phyloP scores from a whole-genome alignment of 78 protist genomes.

The Diacronema lutheri region DNA sequence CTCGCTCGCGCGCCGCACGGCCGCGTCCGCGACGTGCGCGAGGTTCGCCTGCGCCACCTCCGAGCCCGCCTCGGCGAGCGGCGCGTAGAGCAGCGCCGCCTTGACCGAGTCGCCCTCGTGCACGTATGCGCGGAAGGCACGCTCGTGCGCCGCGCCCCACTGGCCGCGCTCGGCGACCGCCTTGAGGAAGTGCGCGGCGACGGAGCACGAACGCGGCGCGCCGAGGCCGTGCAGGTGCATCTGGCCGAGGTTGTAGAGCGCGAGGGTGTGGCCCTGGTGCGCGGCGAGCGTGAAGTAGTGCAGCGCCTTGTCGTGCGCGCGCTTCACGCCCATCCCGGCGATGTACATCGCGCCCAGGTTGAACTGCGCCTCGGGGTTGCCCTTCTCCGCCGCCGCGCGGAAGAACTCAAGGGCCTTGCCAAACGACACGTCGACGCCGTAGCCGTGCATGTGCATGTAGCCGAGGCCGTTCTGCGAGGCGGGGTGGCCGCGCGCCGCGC shows the following conservation, averaged over 20 bases:
- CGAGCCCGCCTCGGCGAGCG: conserved; percentile 72
- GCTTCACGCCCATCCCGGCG: conserved; percentile 30
- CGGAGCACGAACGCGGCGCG: conserved; percentile 35
- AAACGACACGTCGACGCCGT: neutral
- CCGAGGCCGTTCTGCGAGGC: conserved; percentile 52
- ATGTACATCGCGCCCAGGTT: conserved; percentile 56
- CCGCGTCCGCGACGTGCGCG: conserved; percentile 67
- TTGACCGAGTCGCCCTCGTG: conserved; percentile 49
- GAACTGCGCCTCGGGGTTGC: conserved; percentile 53
- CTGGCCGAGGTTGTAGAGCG: conserved; percentile 56
- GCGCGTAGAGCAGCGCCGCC: conserved; percentile 56
- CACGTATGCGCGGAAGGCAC: conserved; percentile 51
- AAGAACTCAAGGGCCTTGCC: conserved; percentile 37
- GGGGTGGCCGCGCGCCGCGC: conserved; percentile 41
- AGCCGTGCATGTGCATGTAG: conserved; percentile 45
- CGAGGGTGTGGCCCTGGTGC: conserved; percentile 38
- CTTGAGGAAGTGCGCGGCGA: conserved; percentile 52
- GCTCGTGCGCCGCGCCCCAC: conserved; percentile 34
- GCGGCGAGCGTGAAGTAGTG: conserved; percentile 43
- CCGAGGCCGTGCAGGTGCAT: conserved; percentile 35
- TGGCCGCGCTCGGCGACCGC: conserved; percentile 67
- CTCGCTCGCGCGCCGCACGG: neutral
- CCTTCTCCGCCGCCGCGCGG: conserved; percentile 48
- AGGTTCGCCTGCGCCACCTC: conserved; percentile 80
- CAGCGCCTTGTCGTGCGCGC: conserved; percentile 42